A percentile compares a stretch with the other conserved stretches of the same genome.
These are phyloP conservation scores for Kandelia obovata DNA, from an alignment of 345 rosid species.

Conservation along the genomic window DNA sequence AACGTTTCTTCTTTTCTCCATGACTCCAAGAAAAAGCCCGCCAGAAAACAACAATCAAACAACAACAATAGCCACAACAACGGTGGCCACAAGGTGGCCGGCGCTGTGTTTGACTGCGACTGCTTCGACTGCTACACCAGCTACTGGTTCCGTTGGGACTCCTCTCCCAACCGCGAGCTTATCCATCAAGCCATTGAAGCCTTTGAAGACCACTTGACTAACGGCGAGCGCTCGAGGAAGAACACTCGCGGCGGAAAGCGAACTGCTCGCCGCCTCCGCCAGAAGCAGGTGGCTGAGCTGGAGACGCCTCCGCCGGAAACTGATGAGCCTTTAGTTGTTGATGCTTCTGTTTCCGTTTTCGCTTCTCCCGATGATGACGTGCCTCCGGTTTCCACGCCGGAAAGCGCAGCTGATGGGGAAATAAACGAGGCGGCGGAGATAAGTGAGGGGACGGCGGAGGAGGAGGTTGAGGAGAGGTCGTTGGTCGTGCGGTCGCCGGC, in stretches of 20 bases:
- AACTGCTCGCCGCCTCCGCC: slow-evolving; percentile 25
- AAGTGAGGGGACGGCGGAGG: neutral
- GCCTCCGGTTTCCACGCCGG: neutral
- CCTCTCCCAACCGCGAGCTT: slow-evolving; percentile 75
- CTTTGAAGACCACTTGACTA: slow-evolving; percentile 62
- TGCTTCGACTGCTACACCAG: slow-evolving; percentile 85
- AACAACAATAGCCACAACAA: too few relatives aligned
- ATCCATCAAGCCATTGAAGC: slow-evolving; percentile 82
- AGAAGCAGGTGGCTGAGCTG: neutral
- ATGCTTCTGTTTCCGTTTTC: neutral
- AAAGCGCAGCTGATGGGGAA: slow-evolving; percentile 1
- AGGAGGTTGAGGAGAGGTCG: slow-evolving; percentile 9
- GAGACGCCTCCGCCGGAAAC: neutral
- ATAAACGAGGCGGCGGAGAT: neutral
- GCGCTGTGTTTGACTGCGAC: slow-evolving; percentile 62
- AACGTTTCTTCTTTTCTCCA: slow-evolving; percentile 12
- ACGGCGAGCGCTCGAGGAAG: slow-evolving; percentile 43
- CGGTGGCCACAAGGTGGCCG: slow-evolving; percentile 28
- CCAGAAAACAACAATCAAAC: slow-evolving; percentile 28
- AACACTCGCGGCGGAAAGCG: slow-evolving; percentile 36
- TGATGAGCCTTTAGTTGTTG: neutral
- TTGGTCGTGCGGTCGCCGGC: slow-evolving; percentile 13
- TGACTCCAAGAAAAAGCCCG: slow-evolving; percentile 31
- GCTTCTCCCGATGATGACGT: slow-evolving; percentile 1
- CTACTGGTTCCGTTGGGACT: slow-evolving; percentile 93